A percentile compares a stretch with the other conserved stretches of the same genome.
Evolutionary conservation across 345 rosid genomes (phyloP).

Genomic region (Durio zibethinus): DNA sequence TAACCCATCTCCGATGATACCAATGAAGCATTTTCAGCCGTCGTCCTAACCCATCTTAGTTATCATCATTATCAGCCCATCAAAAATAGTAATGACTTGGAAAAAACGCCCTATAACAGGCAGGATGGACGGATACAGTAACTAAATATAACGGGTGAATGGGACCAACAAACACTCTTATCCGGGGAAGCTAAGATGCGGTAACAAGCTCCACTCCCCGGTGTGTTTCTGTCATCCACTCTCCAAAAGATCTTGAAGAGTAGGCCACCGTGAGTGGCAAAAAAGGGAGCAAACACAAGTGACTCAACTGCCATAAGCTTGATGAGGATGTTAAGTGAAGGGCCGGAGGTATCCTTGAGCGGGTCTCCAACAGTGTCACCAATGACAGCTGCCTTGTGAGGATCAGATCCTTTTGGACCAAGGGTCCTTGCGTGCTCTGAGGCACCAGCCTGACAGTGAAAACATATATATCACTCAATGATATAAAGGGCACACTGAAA

Average conservation of each 20-base stretch:
- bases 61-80: constrained; percentile 1
- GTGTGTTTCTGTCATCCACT: not conserved
- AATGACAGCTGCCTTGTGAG: constrained; percentile 68
- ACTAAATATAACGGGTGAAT: not conserved
- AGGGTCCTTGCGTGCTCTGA: constrained; percentile 60
- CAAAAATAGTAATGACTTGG: not conserved
- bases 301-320: constrained; percentile 76
- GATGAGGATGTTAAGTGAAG: constrained; percentile 64
- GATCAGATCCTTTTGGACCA: constrained; percentile 63
- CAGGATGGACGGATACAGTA: not conserved
- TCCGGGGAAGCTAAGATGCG: not conserved
- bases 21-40: not conserved
- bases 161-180: not conserved
- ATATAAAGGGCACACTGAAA: not conserved
- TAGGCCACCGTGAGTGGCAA: constrained; percentile 63
- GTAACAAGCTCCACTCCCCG: not conserved
- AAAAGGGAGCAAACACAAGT: constrained; percentile 67
- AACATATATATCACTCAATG: not conserved
- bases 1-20: too few species aligned
- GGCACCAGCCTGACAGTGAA: constrained; percentile 48
- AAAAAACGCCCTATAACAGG: not conserved
- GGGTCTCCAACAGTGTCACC: constrained; percentile 73
- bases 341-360: constrained; percentile 68
- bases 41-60: not conserved
- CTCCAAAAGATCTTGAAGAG: constrained; percentile 47